Evolutionary conservation across 768 basidiomycete genomes (phyloP), one percentile per base, ranked within the genome.

Genomic region (Polyporus arcularius): DNA sequence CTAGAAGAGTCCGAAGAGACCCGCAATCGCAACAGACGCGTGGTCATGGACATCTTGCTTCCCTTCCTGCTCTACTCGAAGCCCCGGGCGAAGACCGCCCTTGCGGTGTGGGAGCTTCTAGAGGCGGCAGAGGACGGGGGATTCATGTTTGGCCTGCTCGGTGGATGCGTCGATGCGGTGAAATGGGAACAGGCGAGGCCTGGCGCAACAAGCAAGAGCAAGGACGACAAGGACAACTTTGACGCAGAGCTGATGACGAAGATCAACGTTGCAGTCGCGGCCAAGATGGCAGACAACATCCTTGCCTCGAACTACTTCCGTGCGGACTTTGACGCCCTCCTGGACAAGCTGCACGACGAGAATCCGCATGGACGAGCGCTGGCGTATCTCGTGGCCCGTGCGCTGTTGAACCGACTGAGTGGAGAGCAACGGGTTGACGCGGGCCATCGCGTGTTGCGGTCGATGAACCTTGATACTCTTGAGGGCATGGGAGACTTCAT

Each of bases 31-130:
- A 65, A 1, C 58, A 69, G 62, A 28, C 70, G 74, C 31, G 70
- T 81, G 28, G 83, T 85, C 61, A 76, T 83, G 62, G 73, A 76
- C 35, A 69, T 87, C 1, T 72, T 96, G 55, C 90, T 93, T 69
- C 89, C 93, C 0, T 84, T 85, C 68, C 74, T 96, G 46, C 71
- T 96, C 15, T 88, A 84, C 65, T 88, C 90, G 7, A 92, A 89
- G 68, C 74, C 88, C 3, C 81, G 87, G 53, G 82, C 87, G 61
- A 87, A 85, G 68, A 88, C 84, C 0, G 80, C 85, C 0, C 79
- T 83, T 21, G 70, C 80, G n/a, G 83, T 86, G 0, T 96, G 94
- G 94, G 86, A 86, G 56, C 72, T 82, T n/a, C 69, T 94, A n/a
- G 79, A 78, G 51, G 70, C 52, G 64, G 72, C 57, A 65, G 71